Base-by-base conservation (phyloP, 768 basidiomycete species). In the Nidularia pulvinata region DNA sequence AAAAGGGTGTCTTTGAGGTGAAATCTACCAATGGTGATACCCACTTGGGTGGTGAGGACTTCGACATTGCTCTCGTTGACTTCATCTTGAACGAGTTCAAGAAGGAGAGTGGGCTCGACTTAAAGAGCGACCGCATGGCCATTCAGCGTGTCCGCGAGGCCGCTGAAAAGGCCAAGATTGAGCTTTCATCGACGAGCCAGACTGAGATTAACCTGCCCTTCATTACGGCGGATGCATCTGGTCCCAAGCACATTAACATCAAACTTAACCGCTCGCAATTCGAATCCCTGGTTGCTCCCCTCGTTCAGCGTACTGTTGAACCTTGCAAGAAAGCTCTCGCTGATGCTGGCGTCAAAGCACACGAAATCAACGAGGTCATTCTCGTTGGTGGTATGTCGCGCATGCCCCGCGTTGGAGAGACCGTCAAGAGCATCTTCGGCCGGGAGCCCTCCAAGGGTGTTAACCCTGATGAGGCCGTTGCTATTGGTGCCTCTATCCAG, bases 1-100 rank as follows among this genome's bases (percentile, higher is more conserved):
- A 98, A 72, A 95, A 97, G 73, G 97, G 96, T 63, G 95, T 99
- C 7, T 99, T 98, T 71, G 97, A 98, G 73, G 97, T 99, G 68
- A 99, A 98, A 79, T 98, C 97, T 0, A 99, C 97, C 51, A 98
- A 98, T 67, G 97, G 97, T 68, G 96, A 99, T 72, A 98, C 97
- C 14, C 97, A 99, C 69, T 85, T 99, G 53, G 97, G 93, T 60
- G 82, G 82, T 68, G 97, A 99, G 74, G 97, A 98, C 72, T 98
- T 98, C 66, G 97, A 98, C 65, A 87, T 96, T 53, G 74, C 85
- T 39, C 84, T 98, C 43, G 88, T 98, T 58, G 84, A 95, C 59
- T 74, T 91, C 73, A 81, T 99, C 66, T 71, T 98, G 46, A 77
- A 81, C 53, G 89, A 95, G 70, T 98, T 98, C 88, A 93, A 97